Evolutionary conservation across 1,139 yeast species (phyloP).

Genomic region (Wickerhamomyces sp.): DNA sequence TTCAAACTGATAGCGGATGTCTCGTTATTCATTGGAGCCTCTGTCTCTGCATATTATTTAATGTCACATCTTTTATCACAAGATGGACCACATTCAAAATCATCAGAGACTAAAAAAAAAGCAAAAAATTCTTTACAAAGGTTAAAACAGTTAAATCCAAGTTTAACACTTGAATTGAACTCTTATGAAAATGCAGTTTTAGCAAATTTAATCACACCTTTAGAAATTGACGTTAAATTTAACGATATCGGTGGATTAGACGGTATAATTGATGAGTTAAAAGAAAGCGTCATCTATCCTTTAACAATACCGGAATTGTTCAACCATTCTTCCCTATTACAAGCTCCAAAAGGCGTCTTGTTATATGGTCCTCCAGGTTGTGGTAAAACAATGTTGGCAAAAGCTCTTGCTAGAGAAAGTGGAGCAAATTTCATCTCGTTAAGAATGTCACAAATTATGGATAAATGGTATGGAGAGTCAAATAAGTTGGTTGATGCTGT

Average conservation of each 20-base stretch:
- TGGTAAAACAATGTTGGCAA: conserved; percentile 96
- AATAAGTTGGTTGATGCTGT: conserved; percentile 93
- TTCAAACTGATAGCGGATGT: conserved; percentile 46
- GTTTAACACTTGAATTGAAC: conserved; percentile 50
- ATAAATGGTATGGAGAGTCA: conserved; percentile 97
- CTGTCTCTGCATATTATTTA: conserved; percentile 74
- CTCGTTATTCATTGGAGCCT: conserved; percentile 73
- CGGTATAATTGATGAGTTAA: conserved; percentile 70
- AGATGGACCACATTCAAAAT: conserved; percentile 48
- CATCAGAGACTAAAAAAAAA: conserved; percentile 62
- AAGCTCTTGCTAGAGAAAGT: conserved; percentile 88
- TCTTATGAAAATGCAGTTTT: conserved; percentile 77
- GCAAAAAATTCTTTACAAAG: conserved; percentile 59
- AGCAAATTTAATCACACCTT: conserved; percentile 77
- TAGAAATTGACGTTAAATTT: conserved; percentile 71
- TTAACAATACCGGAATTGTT: conserved; percentile 70
- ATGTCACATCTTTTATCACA: conserved; percentile 55
- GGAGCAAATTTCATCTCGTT: conserved; percentile 90
- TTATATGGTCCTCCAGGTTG: conserved; percentile 98
- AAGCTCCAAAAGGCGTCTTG: conserved; percentile 92
- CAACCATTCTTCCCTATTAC: conserved; percentile 57
- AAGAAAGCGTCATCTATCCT: conserved; percentile 87
- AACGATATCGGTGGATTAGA: conserved; percentile 83
- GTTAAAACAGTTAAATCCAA: conserved; percentile 55
- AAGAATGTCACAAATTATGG: conserved; percentile 93